These are phyloP conservation scores for Serpula lacrymans DNA, from an alignment of 768 basidiomycete species.

Conservation along the genomic window DNA sequence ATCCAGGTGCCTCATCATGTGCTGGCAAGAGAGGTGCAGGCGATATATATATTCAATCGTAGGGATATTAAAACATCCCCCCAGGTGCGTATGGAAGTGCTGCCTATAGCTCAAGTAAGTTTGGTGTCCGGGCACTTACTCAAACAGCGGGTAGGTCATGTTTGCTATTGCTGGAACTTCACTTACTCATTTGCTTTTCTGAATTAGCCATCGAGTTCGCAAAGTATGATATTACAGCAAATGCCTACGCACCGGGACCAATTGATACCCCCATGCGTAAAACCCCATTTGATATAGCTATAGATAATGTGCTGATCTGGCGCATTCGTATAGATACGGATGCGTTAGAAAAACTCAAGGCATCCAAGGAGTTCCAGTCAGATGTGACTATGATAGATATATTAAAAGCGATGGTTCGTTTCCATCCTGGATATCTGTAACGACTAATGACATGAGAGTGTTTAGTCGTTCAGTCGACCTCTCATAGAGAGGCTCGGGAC, in stretches of 20 bases:
- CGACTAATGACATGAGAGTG: no score
- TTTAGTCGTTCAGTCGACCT: no score
- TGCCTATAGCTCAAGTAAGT: slow-evolving; percentile 31
- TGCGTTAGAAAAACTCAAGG: no score
- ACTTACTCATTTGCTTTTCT: no score
- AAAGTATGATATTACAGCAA: slow-evolving; percentile 16
- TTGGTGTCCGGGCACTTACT: slow-evolving; percentile 33
- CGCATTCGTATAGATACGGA: no score
- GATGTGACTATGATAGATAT: no score
- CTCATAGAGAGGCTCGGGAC: no score
- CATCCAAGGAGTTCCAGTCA: no score
- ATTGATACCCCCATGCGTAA: slow-evolving; percentile 12
- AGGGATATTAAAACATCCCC: not conserved
- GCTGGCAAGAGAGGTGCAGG: slow-evolving; percentile 32
- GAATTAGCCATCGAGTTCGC: slow-evolving; percentile 20
- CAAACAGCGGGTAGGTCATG: slow-evolving; percentile 17
- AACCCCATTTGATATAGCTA: not conserved
- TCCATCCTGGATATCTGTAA: no score
- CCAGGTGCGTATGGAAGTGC: not conserved
- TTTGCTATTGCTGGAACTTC: not conserved
- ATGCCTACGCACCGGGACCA: slow-evolving; percentile 15
- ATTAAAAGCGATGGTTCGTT: no score
- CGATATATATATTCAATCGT: no score
- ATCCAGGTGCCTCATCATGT: slow-evolving; percentile 35
- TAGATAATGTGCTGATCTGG: not conserved